phyloP scores from a whole-genome alignment of 23 red algal species.

The Gracilariopsis chorda region DNA sequence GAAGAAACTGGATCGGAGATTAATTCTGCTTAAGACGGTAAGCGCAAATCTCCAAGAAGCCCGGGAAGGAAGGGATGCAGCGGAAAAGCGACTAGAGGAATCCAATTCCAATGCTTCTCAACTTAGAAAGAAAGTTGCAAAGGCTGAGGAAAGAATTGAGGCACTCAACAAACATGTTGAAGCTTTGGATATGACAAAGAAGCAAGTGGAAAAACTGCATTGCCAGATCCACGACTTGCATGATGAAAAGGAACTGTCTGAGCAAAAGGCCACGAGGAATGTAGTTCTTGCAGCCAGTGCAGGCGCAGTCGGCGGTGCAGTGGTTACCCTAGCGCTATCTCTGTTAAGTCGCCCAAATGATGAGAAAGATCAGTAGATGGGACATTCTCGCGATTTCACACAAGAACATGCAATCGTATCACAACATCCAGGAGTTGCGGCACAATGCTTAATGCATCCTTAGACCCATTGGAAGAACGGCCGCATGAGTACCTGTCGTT shows the following conservation, averaged over 20 bases:
- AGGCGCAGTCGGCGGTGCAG: neutral
- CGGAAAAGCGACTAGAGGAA: conserved; percentile 1
- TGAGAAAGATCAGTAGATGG: neutral
- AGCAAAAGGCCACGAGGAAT: neutral
- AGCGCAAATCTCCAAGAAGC: conserved; percentile 42
- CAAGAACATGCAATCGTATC: too few relatives aligned
- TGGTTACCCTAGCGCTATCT: neutral
- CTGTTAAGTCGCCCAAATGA: neutral
- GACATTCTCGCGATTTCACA: too few relatives aligned
- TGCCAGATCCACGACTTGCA: neutral
- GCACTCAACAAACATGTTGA: neutral
- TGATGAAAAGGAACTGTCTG: neutral
- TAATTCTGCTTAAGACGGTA: conserved; percentile 29
- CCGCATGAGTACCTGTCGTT: too few relatives aligned
- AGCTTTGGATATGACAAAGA: conserved; percentile 5
- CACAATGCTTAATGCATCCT: too few relatives aligned
- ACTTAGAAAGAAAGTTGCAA: neutral
- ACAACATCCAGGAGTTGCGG: too few relatives aligned
- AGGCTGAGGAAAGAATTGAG: neutral
- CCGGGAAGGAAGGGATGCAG: neutral
- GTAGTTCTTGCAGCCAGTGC: neutral
- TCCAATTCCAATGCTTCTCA: neutral
- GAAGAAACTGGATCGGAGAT: conserved; percentile 17
- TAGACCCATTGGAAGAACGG: too few relatives aligned
- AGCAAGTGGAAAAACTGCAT: conserved; percentile 10